Base-by-base conservation (phyloP, 1,284 basidiomycete genomes). In the Pascua guehoae region DNA sequence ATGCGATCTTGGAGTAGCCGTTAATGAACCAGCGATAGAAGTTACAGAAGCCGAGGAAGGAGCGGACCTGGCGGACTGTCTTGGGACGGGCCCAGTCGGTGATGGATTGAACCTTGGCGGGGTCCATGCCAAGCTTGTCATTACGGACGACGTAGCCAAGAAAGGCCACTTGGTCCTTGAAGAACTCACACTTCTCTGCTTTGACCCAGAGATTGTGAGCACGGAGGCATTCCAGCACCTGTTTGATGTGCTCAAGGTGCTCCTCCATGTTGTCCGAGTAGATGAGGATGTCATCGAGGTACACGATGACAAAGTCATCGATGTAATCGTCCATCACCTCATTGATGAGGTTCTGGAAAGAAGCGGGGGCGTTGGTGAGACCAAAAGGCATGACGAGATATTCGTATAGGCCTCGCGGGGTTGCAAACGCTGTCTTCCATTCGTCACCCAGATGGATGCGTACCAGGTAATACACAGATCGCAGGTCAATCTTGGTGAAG, bases 381-480 rank as follows among this genome's bases (percentile, higher is more conserved):
- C 79, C 73, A 53, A 80, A 79, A 0, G 74, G 76, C 74, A 81
- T 69, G 44, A 81, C 76, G 1, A 66, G 55, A 56, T 64, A 77
- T 61, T 80, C 72, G 60, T 72, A 81, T 7, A 68, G 64, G 0
- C 80, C 78, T 38, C 66, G 63, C 8, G 71, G 67, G 55, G n/a
- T 60, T 0, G 62, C 18, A 61, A 79, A 79, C 1, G 74, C 71
- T 1, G 77, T 78, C 49, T 78, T 79, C 71, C 69, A 73, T 47
- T 74, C 67, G 51, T 73, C 63, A 0, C 73, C 68, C 41, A 38
- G 32, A 1, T 47, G 56, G 3, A 78, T 68, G 0, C 69, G 57
- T 5, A 78, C 17, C 0, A 69, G 68, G 58, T 76, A 66, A 55
- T 73, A 77, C 0, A 66, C 70, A 0, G 47, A 56, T 2, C 65